These are phyloP conservation scores for Neospora caninum DNA, from an alignment of 169 alveolate genomes.

Conservation along the genomic window DNA sequence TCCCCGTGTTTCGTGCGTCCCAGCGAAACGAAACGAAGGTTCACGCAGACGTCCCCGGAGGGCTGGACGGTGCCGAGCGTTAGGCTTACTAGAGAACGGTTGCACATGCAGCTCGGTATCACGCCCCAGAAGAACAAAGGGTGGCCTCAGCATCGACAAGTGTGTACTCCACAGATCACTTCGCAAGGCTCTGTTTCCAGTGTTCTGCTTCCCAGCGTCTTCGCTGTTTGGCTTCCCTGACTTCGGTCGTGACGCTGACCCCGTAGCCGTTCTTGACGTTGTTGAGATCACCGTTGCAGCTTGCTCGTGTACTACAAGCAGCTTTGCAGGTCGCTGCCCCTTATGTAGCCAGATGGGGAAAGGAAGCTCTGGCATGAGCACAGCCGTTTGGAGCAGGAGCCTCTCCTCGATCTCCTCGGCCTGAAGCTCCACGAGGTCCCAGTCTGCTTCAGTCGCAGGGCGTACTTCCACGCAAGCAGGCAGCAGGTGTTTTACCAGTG, in stretches of 20 bases:
- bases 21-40: not conserved
- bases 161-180: not conserved
- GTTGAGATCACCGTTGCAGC: not conserved
- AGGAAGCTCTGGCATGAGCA: slow-evolving; percentile 44
- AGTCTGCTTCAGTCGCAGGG: slow-evolving; percentile 51
- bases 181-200: not conserved
- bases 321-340: slow-evolving; percentile 23
- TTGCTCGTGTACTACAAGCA: not conserved
- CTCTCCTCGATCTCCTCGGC: slow-evolving; percentile 43
- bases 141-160: slow-evolving; percentile 20
- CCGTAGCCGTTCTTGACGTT: not conserved
- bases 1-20: not conserved
- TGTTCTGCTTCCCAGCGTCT: not conserved
- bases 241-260: not conserved
- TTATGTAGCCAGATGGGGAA: slow-evolving; percentile 54
- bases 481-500: not conserved
- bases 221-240: not conserved
- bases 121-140: slow-evolving; percentile 49
- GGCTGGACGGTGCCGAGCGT: not conserved
- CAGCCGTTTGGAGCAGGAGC: slow-evolving; percentile 59
- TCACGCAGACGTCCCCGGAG: not conserved
- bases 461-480: slow-evolving; percentile 48
- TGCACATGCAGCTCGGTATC: slow-evolving; percentile 64
- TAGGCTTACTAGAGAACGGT: not conserved
- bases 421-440: slow-evolving; percentile 69